Percentiles rank a stretch among this genome's conserved stretches.
phyloP scores from a whole-genome alignment of 75 land plant species.

The Selaginella moellendorffii region DNA sequence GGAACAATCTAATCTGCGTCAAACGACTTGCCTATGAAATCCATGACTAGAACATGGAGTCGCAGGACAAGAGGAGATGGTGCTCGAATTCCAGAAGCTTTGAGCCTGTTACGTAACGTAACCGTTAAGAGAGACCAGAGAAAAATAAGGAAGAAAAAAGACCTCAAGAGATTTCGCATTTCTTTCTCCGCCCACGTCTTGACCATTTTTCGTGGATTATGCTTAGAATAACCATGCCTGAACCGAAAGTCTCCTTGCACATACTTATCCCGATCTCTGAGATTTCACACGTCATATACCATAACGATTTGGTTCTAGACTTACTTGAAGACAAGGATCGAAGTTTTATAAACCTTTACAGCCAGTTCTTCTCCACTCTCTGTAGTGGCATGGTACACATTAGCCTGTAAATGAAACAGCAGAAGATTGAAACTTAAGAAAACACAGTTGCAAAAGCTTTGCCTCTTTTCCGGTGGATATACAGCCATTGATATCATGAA shows the following conservation, averaged over 20 bases:
- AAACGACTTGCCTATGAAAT: constrained; percentile 56
- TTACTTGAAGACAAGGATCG: constrained; percentile 92
- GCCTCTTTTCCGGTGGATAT: constrained; percentile 98
- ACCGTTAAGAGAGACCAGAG: neutral
- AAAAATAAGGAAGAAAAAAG: neutral
- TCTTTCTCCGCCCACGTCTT: constrained; percentile 99
- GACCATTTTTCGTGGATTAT: constrained; percentile 95
- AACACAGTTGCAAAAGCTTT: neutral
- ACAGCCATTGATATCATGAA: constrained; percentile 89
- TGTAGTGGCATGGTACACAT: constrained; percentile 95
- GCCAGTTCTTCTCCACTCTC: constrained; percentile 75
- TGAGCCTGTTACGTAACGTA: constrained; percentile 35
- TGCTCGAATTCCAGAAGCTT: constrained; percentile 74
- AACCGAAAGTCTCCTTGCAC: constrained; percentile 97
- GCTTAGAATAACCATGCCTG: constrained; percentile 84
- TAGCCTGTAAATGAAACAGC: constrained; percentile 38
- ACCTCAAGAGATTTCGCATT: constrained; percentile 89
- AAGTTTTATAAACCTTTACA: constrained; percentile 89
- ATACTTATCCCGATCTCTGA: constrained; percentile 88
- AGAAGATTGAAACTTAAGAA: neutral
- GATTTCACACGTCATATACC: neutral
- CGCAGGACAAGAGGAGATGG: constrained; percentile 72
- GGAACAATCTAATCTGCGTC: neutral
- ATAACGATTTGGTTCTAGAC: constrained; percentile 17
- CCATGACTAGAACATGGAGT: constrained; percentile 89